Percentiles rank a stretch among this genome's conserved stretches.
Conservation (phyloP, 139 green algal genomes). For the Axilococcus clingmanii region DNA sequence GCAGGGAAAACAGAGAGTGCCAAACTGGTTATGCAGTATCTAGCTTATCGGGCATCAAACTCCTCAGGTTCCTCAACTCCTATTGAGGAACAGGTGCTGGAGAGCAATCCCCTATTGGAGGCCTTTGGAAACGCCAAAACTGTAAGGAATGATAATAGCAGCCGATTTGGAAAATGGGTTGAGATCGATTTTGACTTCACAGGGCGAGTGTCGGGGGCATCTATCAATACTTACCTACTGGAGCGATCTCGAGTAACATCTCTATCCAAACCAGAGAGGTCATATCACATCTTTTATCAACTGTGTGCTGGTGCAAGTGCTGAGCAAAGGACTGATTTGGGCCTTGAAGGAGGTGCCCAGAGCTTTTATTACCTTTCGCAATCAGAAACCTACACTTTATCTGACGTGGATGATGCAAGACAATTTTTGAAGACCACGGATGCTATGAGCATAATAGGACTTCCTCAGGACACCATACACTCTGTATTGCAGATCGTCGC, state of each 20-base stretch:
- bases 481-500: slow-evolving; percentile 67
- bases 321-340: slow-evolving; percentile 10
- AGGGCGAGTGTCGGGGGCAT: slow-evolving; percentile 39
- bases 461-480: slow-evolving; percentile 33
- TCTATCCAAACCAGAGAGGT: slow-evolving; percentile 72
- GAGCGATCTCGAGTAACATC: slow-evolving; percentile 58
- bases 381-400: slow-evolving; percentile 33
- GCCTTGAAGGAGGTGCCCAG: slow-evolving; percentile 18
- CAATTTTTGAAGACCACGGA: slow-evolving; percentile 52
- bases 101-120: slow-evolving; percentile 82
- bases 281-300: slow-evolving; percentile 97
- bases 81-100: slow-evolving; percentile 58
- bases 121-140: slow-evolving; percentile 87
- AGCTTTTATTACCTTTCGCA: slow-evolving; percentile 53
- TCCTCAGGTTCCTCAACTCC: slow-evolving; percentile 12
- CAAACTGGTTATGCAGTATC: slow-evolving; percentile 58
- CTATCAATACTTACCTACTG: slow-evolving; percentile 72
- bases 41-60: slow-evolving; percentile 31
- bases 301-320: slow-evolving; percentile 43
- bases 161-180: slow-evolving; percentile 78
- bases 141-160: slow-evolving; percentile 74
- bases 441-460: slow-evolving; percentile 69
- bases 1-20: slow-evolving; percentile 95
- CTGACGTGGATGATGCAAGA: slow-evolving; percentile 68
- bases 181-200: slow-evolving; percentile 67